Conservation (phyloP, 2,329 filamentous ascomycete genomes). For the Alternaria metachromatica region DNA sequence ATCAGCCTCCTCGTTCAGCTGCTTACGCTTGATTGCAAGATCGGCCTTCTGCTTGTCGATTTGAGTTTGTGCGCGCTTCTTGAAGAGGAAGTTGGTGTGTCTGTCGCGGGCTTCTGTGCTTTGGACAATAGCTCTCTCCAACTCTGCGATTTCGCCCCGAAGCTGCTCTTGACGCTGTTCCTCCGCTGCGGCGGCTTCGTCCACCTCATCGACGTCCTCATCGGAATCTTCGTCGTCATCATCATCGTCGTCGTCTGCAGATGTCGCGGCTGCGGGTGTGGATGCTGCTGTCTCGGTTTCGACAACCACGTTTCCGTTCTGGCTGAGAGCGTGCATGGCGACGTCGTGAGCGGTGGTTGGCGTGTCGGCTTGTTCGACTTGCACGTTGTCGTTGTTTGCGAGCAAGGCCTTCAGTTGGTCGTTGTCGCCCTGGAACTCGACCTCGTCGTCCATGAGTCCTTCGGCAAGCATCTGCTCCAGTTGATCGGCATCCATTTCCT, state of each 20-base stretch:
- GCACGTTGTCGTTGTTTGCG: constrained; percentile 31
- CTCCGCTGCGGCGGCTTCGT: constrained; percentile 57
- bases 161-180: constrained; percentile 55
- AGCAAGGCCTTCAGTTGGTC: constrained; percentile 43
- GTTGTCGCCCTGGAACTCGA: constrained; percentile 38
- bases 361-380: constrained; percentile 41
- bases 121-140: constrained; percentile 58
- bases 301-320: constrained; percentile 33
- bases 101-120: constrained; percentile 53
- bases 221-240: constrained; percentile 54
- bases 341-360: constrained; percentile 47
- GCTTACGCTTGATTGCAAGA: constrained; percentile 63
- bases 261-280: constrained; percentile 42
- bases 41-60: constrained; percentile 55
- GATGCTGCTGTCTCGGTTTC: constrained; percentile 41
- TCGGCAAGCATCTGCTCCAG: constrained; percentile 42
- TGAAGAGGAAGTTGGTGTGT: constrained; percentile 58
- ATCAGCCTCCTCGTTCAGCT: constrained; percentile 41
- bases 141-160: constrained; percentile 61
- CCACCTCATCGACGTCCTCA: constrained; percentile 55
- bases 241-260: constrained; percentile 51
- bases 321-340: constrained; percentile 46
- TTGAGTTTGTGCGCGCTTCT: constrained; percentile 56
- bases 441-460: constrained; percentile 46
- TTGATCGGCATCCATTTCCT: constrained; percentile 51